Evolutionary conservation across 2,329 filamentous ascomycete genomes (phyloP).

Genomic region (Phyllosticta citriasiana): DNA sequence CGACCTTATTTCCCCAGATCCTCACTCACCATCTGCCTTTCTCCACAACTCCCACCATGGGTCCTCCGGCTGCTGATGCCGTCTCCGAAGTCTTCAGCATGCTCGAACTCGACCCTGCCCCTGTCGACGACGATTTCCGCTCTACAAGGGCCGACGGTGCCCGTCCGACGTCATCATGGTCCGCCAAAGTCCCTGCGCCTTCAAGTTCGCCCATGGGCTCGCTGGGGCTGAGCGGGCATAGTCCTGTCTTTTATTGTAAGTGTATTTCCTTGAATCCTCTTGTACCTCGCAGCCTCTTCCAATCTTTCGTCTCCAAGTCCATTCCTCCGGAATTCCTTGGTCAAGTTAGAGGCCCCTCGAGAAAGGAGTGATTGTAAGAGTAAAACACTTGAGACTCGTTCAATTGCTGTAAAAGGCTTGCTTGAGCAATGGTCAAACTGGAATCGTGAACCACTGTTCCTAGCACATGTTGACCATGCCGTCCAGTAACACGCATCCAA

Average conservation of each 20-base stretch:
- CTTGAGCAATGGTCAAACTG: background rate
- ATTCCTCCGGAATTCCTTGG: background rate
- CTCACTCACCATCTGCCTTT: constrained; percentile 4
- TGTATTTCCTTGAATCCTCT: constrained; percentile 9
- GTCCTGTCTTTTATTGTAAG: constrained; percentile 67
- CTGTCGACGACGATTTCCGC: constrained; percentile 51
- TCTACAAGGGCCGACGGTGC: constrained; percentile 24
- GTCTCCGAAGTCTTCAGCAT: constrained; percentile 53
- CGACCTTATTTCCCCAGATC: constrained; percentile 3
- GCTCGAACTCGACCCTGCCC: constrained; percentile 70
- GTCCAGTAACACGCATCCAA: constrained; percentile 62
- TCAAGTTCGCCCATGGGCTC: constrained; percentile 24
- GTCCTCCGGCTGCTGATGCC: constrained; percentile 20
- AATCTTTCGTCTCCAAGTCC: background rate
- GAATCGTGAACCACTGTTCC: background rate
- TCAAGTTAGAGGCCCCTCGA: background rate
- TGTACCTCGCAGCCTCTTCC: background rate
- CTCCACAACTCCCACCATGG: constrained; percentile 8
- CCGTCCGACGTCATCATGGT: constrained; percentile 18
- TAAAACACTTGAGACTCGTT: too few relatives aligned
- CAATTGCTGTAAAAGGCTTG: too few relatives aligned
- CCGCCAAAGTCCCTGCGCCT: constrained; percentile 15
- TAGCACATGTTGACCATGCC: background rate
- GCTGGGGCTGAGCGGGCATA: constrained; percentile 55
- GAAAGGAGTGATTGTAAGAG: too few relatives aligned